Conservation (phyloP, 305 asterid genomes). For the Withania somnifera region DNA sequence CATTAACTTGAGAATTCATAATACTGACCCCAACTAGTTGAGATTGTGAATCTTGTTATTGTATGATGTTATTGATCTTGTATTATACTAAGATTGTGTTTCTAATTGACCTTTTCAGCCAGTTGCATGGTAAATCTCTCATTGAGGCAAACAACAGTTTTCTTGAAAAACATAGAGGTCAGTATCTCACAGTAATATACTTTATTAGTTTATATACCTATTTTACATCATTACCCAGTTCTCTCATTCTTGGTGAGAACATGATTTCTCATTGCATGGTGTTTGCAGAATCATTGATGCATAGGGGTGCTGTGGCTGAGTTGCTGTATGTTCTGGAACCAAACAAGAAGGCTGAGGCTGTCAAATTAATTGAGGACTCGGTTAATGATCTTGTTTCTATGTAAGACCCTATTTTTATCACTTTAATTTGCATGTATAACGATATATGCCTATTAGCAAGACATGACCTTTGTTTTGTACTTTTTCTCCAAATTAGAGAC, state of each 20-base stretch:
- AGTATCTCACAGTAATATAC: conserved; percentile 12
- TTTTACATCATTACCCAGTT: not conserved
- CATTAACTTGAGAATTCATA: not conserved
- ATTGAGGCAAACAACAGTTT: conserved; percentile 62
- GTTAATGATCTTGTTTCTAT: conserved; percentile 31
- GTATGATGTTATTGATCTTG: not conserved
- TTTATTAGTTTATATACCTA: not conserved
- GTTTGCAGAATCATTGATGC: conserved; percentile 64
- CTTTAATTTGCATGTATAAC: not conserved
- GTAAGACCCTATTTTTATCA: conserved; percentile 26
- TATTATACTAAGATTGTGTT: not conserved
- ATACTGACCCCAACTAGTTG: not conserved
- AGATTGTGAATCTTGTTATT: not conserved
- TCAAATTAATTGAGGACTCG: conserved; percentile 73
- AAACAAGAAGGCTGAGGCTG: conserved; percentile 65
- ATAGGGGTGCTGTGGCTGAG: conserved; percentile 94
- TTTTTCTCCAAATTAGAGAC: conserved; percentile 30
- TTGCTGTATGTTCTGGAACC: conserved; percentile 77
- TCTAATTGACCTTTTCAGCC: conserved; percentile 33
- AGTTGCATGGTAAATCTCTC: conserved; percentile 71
- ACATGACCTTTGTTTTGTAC: not conserved
- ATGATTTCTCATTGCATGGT: conserved; percentile 4
- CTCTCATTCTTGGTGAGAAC: not conserved
- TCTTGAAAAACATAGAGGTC: conserved; percentile 77
- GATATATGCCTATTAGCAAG: not conserved